Conservation (phyloP, 805 yeast genomes). For the Yamadazyma phyllophila region DNA sequence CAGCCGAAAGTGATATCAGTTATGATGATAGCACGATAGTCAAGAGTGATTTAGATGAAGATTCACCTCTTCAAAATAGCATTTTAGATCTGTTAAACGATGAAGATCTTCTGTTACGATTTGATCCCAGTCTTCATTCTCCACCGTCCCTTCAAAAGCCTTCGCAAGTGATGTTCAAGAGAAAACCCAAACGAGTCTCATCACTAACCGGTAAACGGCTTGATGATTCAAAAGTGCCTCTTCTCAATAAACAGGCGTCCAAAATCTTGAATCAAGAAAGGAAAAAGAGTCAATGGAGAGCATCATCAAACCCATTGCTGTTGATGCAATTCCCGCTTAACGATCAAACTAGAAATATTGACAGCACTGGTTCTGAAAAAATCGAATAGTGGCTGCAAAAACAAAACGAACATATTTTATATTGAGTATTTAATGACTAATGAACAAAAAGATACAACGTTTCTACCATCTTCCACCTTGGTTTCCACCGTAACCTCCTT, state of each 20-base stretch:
- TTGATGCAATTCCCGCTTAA: constrained; percentile 17
- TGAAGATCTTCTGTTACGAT: constrained; percentile 24
- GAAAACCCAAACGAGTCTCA: constrained; percentile 12
- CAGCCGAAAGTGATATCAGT: constrained; percentile 30
- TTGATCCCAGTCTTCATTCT: constrained; percentile 29
- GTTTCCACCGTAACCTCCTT: constrained; percentile 12
- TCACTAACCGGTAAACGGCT: constrained; percentile 17
- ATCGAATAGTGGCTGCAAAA: constrained; percentile 18
- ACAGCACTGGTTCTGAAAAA: constrained; percentile 25
- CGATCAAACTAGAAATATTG: constrained; percentile 18
- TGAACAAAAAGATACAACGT: constrained; percentile 1
- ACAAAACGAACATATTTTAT: neutral
- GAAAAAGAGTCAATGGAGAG: constrained; percentile 3
- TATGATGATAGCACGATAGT: constrained; percentile 18
- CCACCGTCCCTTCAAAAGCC: constrained; percentile 20
- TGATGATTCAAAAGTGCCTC: constrained; percentile 20
- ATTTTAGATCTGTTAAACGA: constrained; percentile 23
- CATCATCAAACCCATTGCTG: constrained; percentile 15
- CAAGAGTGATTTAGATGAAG: constrained; percentile 27
- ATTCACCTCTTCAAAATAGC: constrained; percentile 27
- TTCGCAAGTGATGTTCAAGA: constrained; percentile 3
- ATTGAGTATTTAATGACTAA: constrained; percentile 13
- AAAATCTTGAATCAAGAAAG: constrained; percentile 6
- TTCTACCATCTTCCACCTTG: constrained; percentile 17
- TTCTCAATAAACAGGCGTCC: constrained; percentile 36